Evolutionary conservation across 345 rosid species (phyloP).

Genomic region (Populus simonii): DNA sequence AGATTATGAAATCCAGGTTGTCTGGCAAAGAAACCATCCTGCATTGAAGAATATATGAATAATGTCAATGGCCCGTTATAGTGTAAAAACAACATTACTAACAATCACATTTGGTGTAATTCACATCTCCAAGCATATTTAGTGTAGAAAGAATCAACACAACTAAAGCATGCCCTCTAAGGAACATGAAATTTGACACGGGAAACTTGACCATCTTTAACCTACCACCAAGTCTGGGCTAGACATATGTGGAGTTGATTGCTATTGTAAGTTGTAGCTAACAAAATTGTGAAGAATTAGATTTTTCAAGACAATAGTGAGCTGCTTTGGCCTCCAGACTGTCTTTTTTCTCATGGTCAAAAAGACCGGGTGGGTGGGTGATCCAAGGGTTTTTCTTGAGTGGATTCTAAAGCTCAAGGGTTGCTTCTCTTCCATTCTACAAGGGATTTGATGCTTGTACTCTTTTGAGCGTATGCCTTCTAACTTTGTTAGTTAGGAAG

Average conservation of each 20-base stretch:
- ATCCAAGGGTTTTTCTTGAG: neutral
- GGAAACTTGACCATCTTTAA: neutral
- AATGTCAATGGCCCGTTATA: neutral
- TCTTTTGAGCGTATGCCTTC: neutral
- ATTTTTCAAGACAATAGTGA: neutral
- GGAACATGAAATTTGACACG: neutral
- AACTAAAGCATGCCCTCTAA: neutral
- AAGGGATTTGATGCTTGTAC: neutral
- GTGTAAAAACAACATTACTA: neutral
- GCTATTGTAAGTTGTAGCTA: neutral
- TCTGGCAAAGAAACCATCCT: slow-evolving; percentile 85
- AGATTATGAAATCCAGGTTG: slow-evolving; percentile 83
- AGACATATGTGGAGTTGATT: too few species aligned
- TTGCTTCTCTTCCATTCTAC: neutral
- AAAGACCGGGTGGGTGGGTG: neutral
- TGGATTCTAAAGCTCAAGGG: too few species aligned
- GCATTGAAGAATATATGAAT: slow-evolving; percentile 22
- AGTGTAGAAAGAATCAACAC: neutral
- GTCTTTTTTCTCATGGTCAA: neutral
- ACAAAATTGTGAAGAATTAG: neutral
- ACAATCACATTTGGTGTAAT: neutral
- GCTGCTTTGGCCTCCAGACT: neutral
- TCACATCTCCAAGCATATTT: neutral
- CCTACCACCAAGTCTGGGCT: neutral
- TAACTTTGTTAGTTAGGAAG: too few species aligned